Evolutionary conservation across 495 filamentous ascomycete genomes (phyloP), one percentile per base, ranked within the genome.

Genomic region (Lentithecium fluviatile): DNA sequence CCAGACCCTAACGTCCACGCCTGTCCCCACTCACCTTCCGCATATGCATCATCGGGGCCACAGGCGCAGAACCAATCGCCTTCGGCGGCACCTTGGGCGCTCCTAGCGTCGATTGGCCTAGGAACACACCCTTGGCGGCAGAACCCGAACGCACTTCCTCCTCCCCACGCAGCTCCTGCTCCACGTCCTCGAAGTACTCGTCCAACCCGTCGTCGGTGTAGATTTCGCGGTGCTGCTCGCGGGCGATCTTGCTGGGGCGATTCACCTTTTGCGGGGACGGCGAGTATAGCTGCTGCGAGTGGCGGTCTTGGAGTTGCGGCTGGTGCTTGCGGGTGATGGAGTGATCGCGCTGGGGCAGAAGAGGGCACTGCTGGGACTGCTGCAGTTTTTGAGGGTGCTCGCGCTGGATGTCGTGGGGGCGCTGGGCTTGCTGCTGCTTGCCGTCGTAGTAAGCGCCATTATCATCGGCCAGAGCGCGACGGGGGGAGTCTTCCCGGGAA

Each of bases 21-120:
- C 21, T n/a, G 21, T 56, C 40, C n/a, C 43, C 45, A 21, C 6
- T 15, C 23, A 43, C 19, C 23, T 53, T 17, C 12, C 17, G 19
- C 2, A n/a, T 45, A 56, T 56, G 52, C 52, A 45, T 45, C 52
- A 56, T 56, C 4, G 37, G 52, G 6, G 52, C 52, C 19, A 29
- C 40, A 19, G 52, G 52, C 1, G 52, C 52, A 8, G 8, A 15
- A 5, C 40, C 37, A 10, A 21, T 29, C 3, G 10, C 20, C 6
- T 13, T 34, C 19, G 52, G 36, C 21, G 40, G 37, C n/a, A n/a
- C 29, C 25, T 56, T 56, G 19, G 36, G 36, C 23, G 12, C 20
- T 2, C 52, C 52, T 20, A 56, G 52, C 24, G 45, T 56, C 23
- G 52, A 56, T 20, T 20, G 25, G 10, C 52, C 52, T 10, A 54